phyloP scores from a whole-genome alignment of 192 early-diverging fungal species.

The Rhizophagus prolifer region DNA sequence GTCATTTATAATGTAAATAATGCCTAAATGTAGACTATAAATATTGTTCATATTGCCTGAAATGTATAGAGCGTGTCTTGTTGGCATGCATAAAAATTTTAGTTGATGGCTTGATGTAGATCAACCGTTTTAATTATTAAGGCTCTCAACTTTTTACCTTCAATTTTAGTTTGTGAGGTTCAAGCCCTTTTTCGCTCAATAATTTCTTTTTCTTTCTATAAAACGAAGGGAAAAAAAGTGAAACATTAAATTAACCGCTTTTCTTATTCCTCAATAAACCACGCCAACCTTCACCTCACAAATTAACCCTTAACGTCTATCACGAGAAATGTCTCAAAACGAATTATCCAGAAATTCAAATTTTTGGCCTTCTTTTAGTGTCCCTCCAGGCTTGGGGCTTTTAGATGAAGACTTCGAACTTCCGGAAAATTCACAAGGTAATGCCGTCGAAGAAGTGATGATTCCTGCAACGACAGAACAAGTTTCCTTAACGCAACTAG shows the following conservation, averaged over 20 bases:
- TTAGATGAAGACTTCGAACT: slow-evolving; percentile 2
- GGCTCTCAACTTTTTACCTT: too few relatives aligned
- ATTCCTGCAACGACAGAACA: not conserved
- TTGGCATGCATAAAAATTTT: too few relatives aligned
- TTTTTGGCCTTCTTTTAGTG: not conserved
- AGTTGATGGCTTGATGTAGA: too few relatives aligned
- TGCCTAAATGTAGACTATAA: too few relatives aligned
- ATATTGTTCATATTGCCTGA: too few relatives aligned
- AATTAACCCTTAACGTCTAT: not conserved
- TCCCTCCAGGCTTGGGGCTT: not conserved
- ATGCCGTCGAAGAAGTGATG: not conserved
- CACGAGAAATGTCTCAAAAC: not conserved
- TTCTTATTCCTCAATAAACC: too few relatives aligned
- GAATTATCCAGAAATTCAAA: not conserved
- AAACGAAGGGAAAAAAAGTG: not conserved
- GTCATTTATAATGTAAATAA: too few relatives aligned
- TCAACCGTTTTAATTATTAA: too few relatives aligned
- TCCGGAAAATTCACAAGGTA: not conserved
- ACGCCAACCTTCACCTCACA: not conserved
- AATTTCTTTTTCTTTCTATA: not conserved
- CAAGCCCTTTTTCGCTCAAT: not conserved
- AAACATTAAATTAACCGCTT: not conserved
- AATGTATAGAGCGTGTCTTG: too few relatives aligned
- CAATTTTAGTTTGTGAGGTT: not conserved
- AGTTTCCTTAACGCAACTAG: not conserved